These are phyloP conservation scores for Cladophialophora bantiana DNA, from an alignment of 2,329 filamentous ascomycete species.

Conservation along the genomic window DNA sequence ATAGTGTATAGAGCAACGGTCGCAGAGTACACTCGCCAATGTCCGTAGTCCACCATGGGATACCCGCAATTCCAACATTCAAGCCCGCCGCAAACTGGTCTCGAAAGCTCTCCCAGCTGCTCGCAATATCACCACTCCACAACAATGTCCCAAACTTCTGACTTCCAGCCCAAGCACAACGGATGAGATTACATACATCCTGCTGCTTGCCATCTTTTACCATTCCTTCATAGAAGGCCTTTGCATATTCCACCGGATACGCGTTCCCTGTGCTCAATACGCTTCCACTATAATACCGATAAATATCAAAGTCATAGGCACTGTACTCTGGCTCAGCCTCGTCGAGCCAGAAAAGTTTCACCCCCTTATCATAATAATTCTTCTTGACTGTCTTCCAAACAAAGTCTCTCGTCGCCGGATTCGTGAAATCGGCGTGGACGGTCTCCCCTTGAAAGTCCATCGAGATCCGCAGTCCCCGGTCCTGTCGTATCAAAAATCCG, in stretches of 20 bases:
- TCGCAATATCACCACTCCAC: slow-evolving; percentile 72
- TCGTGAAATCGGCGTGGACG: slow-evolving; percentile 69
- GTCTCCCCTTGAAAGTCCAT: slow-evolving; percentile 68
- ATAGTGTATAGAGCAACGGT: neutral
- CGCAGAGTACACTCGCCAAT: slow-evolving; percentile 61
- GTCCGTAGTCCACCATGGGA: slow-evolving; percentile 74
- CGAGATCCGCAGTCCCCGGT: slow-evolving; percentile 64
- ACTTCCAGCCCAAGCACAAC: slow-evolving; percentile 65
- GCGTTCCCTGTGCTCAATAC: slow-evolving; percentile 66
- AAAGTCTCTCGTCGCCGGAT: slow-evolving; percentile 64
- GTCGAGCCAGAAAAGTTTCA: slow-evolving; percentile 72
- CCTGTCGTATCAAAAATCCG: slow-evolving; percentile 66
- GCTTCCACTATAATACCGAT: slow-evolving; percentile 64
- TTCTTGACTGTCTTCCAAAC: slow-evolving; percentile 66
- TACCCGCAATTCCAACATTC: slow-evolving; percentile 69
- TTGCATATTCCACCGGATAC: slow-evolving; percentile 65
- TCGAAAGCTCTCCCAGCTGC: slow-evolving; percentile 66
- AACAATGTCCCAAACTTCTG: slow-evolving; percentile 71
- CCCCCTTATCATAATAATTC: slow-evolving; percentile 69
- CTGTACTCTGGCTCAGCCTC: slow-evolving; percentile 73
- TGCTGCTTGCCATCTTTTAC: slow-evolving; percentile 56
- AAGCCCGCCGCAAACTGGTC: slow-evolving; percentile 69
- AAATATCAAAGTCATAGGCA: slow-evolving; percentile 71
- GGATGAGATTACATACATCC: slow-evolving; percentile 64
- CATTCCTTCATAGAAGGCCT: slow-evolving; percentile 67